These are phyloP conservation scores for Breviolum minutum DNA, from an alignment of 73 alveolate species.

Conservation along the genomic window DNA sequence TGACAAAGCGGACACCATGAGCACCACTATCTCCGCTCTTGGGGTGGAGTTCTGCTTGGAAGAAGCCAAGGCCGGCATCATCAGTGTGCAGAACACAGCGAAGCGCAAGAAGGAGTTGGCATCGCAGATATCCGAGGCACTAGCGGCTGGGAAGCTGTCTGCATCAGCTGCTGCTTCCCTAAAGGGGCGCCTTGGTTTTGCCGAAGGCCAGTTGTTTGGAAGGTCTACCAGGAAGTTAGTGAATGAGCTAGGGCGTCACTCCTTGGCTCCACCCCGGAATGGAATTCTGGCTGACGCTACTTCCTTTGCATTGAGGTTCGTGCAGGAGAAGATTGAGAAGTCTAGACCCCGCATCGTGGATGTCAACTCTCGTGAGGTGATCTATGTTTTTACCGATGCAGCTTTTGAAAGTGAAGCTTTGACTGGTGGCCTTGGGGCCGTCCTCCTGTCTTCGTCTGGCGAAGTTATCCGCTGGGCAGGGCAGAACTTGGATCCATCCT, in stretches of 20 bases:
- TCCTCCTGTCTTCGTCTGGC: too few species aligned
- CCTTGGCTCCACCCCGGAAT: neutral
- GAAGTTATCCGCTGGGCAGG: too few species aligned
- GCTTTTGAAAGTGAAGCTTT: neutral
- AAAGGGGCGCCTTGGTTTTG: neutral
- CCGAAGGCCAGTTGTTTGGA: slow-evolving; percentile 17
- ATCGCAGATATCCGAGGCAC: neutral
- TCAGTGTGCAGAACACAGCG: neutral
- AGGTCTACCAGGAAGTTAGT: neutral
- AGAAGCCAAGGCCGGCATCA: neutral
- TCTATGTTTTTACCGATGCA: neutral
- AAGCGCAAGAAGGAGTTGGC: neutral
- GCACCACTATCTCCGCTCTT: neutral
- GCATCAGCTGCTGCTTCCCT: neutral
- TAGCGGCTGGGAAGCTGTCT: neutral
- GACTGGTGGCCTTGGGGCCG: too few species aligned
- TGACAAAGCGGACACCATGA: neutral
- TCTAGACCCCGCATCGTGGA: neutral
- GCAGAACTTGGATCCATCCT: too few species aligned
- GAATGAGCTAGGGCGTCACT: neutral
- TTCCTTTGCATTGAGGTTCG: neutral
- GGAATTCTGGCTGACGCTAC: neutral
- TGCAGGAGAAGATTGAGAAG: neutral
- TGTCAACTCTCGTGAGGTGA: neutral
- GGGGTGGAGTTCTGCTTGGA: neutral